Evolutionary conservation across 345 rosid species (phyloP).

Genomic region (Hibiscus trionum): DNA sequence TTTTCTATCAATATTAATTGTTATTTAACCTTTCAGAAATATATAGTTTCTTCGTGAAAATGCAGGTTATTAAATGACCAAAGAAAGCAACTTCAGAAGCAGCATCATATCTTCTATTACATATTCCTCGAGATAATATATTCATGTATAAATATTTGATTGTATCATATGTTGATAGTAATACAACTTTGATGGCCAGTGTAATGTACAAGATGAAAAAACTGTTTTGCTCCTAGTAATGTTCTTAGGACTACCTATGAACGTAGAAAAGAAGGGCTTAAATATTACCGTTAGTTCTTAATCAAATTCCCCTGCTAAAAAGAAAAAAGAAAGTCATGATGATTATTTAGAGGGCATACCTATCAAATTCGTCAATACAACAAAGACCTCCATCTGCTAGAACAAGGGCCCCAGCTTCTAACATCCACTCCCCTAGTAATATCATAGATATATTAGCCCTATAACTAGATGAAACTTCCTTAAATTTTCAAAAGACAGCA

Average conservation of each 20-base stretch:
- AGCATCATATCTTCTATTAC: neutral
- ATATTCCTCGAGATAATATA: neutral
- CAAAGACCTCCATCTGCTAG: constrained; percentile 98
- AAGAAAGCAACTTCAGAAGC: neutral
- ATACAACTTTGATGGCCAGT: neutral
- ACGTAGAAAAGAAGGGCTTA: neutral
- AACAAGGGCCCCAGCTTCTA: constrained; percentile 99
- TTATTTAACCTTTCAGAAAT: neutral
- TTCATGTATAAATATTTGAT: neutral
- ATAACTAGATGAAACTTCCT: constrained; percentile 10
- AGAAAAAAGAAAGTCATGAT: neutral
- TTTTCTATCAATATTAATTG: neutral
- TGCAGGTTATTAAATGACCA: neutral
- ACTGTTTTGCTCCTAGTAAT: neutral
- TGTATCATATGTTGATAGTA: neutral
- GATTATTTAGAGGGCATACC: constrained; percentile 31
- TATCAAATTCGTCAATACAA: constrained; percentile 96
- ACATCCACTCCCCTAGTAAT: constrained; percentile 82
- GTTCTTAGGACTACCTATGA: neutral
- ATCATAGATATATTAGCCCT: constrained; percentile 6
- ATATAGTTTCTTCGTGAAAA: neutral
- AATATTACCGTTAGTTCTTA: neutral
- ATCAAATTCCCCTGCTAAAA: neutral
- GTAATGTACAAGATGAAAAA: neutral
- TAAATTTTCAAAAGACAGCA: neutral